Percentiles rank a stretch among this genome's conserved stretches.
phyloP scores from a whole-genome alignment of 2,329 filamentous ascomycete genomes.

The Alternaria gaisen region DNA sequence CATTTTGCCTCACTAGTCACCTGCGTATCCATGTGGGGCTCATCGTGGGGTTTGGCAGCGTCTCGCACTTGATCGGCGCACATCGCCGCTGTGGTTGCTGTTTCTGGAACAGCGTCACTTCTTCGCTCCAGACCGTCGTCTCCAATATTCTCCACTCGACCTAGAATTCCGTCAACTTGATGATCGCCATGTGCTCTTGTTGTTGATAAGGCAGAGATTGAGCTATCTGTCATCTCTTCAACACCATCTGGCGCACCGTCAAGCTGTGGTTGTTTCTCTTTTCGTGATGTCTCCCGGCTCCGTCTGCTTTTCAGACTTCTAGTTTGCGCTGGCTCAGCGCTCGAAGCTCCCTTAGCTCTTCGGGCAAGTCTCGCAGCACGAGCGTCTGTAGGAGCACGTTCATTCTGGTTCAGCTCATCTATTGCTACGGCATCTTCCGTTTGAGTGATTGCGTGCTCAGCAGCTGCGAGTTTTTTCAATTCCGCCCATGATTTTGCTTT shows the following conservation, averaged over 20 bases:
- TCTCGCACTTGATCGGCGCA: slow-evolving; percentile 6
- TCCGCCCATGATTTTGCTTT: slow-evolving; percentile 2
- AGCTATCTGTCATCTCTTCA: background rate
- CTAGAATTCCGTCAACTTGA: background rate
- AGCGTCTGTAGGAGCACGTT: slow-evolving; percentile 7
- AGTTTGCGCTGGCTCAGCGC: background rate
- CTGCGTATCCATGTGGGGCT: slow-evolving; percentile 7
- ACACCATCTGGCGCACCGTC: background rate
- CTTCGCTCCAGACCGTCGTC: slow-evolving; percentile 4
- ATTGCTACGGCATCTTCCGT: background rate
- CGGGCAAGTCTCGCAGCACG: slow-evolving; percentile 16
- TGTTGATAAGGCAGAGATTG: background rate
- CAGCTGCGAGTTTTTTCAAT: background rate
- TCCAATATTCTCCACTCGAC: background rate
- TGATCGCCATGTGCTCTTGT: background rate
- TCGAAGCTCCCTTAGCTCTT: slow-evolving; percentile 10
- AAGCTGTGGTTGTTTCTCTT: background rate
- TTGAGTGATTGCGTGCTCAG: background rate
- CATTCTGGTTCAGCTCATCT: background rate
- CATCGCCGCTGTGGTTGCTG: slow-evolving; percentile 5
- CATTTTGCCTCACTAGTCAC: slow-evolving; percentile 2
- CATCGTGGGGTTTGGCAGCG: background rate
- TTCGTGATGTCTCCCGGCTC: background rate
- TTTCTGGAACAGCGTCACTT: slow-evolving; percentile 3
- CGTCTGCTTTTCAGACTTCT: background rate